Conservation (phyloP, 176 grass and related monocot species). For the Zea mays region Zm-B73-REFERENCE-NAM-5.0 NC_050102.1:183791001-183791500, state of each 20-base stretch:
- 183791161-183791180: background rate
- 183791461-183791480: background rate
- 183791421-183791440: conserved; percentile 48
- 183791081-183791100: conserved; percentile 6
- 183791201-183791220: background rate
- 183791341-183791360: conserved; percentile 46
- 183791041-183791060: background rate
- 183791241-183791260: background rate
- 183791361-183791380: conserved; percentile 48
- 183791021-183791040: background rate
- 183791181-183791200: background rate
- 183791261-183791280: conserved; percentile 26
- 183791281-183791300: conserved; percentile 23
- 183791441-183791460: conserved; percentile 11
- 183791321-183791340: conserved; percentile 64
- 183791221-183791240: conserved; percentile 10
- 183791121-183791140: conserved; percentile 2
- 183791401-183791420: conserved; percentile 40
- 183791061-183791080: conserved; percentile 4
- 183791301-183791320: conserved; percentile 59
- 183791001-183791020: background rate
- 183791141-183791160: background rate
- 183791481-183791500: conserved; percentile 31
- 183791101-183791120: background rate
- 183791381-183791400: conserved; percentile 37